Conservation (phyloP, 768 basidiomycete genomes). For the Termitomyces heimii region DNA sequence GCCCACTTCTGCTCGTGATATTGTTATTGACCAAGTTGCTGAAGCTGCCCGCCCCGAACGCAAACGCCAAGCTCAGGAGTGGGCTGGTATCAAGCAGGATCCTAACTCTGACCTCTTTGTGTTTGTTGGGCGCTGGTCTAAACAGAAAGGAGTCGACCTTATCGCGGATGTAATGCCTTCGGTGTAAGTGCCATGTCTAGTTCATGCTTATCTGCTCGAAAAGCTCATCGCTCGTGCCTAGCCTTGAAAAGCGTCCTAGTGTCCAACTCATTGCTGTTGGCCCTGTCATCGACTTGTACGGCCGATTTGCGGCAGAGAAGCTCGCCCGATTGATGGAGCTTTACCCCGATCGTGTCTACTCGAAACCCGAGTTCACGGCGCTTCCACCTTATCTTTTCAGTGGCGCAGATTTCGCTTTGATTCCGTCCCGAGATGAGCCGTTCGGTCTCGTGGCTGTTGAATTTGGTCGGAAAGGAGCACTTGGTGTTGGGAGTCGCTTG, state of each 20-base stretch:
- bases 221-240: constrained; percentile 21
- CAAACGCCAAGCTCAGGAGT: constrained; percentile 92
- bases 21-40: constrained; percentile 72
- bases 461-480: constrained; percentile 93
- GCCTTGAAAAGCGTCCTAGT: constrained; percentile 77
- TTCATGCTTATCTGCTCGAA: neutral
- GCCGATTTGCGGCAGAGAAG: constrained; percentile 94
- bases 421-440: constrained; percentile 94
- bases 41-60: constrained; percentile 88
- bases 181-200: constrained; percentile 43
- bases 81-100: constrained; percentile 92
- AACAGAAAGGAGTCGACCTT: constrained; percentile 96
- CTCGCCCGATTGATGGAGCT: constrained; percentile 90
- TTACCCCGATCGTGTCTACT: constrained; percentile 89
- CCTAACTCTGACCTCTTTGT: constrained; percentile 88
- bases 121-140: constrained; percentile 97
- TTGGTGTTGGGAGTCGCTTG: constrained; percentile 90
- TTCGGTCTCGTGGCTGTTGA: constrained; percentile 96
- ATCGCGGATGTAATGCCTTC: constrained; percentile 95
- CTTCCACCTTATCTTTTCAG: constrained; percentile 91
- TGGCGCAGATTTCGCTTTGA: constrained; percentile 92
- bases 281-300: constrained; percentile 93
- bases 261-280: constrained; percentile 89
- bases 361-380: constrained; percentile 96
- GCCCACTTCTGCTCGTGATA: constrained; percentile 62